These are phyloP conservation scores for Wallacemonas collosoma DNA, from an alignment of 208 protist genomes.

Conservation along the genomic window DNA sequence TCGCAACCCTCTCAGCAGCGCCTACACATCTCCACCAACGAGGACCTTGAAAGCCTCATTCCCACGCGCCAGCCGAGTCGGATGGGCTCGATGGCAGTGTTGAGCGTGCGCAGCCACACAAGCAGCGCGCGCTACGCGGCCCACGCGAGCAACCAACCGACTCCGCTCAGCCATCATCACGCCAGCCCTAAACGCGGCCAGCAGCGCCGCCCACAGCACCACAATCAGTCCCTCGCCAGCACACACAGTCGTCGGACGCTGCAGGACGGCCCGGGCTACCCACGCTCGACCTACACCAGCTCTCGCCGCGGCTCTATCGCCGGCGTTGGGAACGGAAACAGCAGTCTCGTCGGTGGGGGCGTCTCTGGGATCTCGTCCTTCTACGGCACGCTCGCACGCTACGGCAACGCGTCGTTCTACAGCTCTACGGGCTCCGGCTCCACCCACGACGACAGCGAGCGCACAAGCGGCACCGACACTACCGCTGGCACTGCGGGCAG, in stretches of 20 bases:
- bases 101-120: neutral
- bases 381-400: conserved; percentile 10
- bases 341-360: neutral
- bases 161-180: neutral
- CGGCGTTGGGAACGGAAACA: neutral
- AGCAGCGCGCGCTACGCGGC: neutral
- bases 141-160: neutral
- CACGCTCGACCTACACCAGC: neutral
- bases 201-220: too few species aligned
- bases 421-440: conserved; percentile 10
- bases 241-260: neutral
- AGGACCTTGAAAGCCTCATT: conserved; percentile 9
- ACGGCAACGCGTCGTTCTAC: conserved; percentile 2
- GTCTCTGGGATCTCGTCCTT: conserved; percentile 7
- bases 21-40: conserved; percentile 6
- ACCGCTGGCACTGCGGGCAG: neutral
- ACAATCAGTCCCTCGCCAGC: neutral
- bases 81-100: neutral
- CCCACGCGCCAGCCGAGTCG: conserved; percentile 9
- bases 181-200: too few species aligned
- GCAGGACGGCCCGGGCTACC: neutral
- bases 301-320: conserved; percentile 6
- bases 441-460: conserved; percentile 5
- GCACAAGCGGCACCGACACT: neutral
- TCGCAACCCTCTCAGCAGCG: neutral